A percentile compares a stretch with the other conserved stretches of the same genome.
Evolutionary conservation across 2,329 filamentous ascomycete genomes (phyloP).

Genomic region (Meredithiella fracta): DNA sequence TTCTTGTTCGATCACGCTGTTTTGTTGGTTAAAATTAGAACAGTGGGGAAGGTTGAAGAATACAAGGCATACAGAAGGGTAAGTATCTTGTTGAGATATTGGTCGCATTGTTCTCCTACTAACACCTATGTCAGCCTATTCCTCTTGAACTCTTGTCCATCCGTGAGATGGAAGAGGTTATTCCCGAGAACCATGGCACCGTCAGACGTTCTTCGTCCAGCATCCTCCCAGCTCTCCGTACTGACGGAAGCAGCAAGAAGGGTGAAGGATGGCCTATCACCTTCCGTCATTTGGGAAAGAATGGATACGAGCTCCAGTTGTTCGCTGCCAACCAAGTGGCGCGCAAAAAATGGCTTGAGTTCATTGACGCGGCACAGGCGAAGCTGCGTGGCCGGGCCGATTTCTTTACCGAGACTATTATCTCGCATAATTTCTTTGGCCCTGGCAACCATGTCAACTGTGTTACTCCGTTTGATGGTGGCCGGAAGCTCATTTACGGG

Average conservation of each 20-base stretch:
- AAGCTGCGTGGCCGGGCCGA: constrained; percentile 73
- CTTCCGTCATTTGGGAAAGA: constrained; percentile 88
- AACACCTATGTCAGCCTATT: constrained; percentile 47
- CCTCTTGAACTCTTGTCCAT: constrained; percentile 86
- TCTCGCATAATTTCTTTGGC: constrained; percentile 44
- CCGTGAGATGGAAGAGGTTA: constrained; percentile 91
- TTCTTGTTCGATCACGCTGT: constrained; percentile 96
- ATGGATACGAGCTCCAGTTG: constrained; percentile 80
- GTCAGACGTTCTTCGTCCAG: constrained; percentile 80
- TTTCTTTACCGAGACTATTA: constrained; percentile 63
- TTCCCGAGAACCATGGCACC: constrained; percentile 54
- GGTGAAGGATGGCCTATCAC: constrained; percentile 81
- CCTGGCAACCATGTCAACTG: constrained; percentile 77
- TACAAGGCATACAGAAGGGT: constrained; percentile 78
- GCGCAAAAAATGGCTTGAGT: constrained; percentile 91
- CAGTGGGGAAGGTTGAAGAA: constrained; percentile 83
- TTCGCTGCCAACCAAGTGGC: constrained; percentile 75
- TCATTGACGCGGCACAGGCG: constrained; percentile 80
- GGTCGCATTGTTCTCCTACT: background rate
- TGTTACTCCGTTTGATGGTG: constrained; percentile 84
- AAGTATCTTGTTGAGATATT: constrained; percentile 19
- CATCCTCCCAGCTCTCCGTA: constrained; percentile 44
- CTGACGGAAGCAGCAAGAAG: constrained; percentile 34
- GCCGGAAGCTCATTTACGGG: constrained; percentile 82
- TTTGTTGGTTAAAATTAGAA: constrained; percentile 77